These are phyloP conservation scores for Stylonectria norvegica DNA, from an alignment of 2,329 filamentous ascomycete genomes.

Conservation along the genomic window DNA sequence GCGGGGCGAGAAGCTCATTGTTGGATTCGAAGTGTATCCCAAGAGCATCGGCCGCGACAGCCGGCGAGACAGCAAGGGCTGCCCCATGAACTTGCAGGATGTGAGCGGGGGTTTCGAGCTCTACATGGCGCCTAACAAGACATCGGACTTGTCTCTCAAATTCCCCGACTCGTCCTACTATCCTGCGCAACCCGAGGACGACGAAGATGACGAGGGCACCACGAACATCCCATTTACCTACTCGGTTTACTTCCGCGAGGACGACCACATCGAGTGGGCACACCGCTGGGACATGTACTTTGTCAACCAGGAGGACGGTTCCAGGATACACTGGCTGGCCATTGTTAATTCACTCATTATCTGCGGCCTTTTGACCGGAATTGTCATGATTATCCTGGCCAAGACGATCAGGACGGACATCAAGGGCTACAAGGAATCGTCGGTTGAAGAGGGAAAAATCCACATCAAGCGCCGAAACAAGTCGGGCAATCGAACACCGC, in stretches of 20 bases:
- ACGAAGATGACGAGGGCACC: conserved; percentile 61
- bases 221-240: conserved; percentile 81
- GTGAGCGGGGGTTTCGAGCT: conserved; percentile 62
- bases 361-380: conserved; percentile 71
- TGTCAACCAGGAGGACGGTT: conserved; percentile 78
- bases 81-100: conserved; percentile 63
- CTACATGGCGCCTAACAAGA: conserved; percentile 58
- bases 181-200: conserved; percentile 41
- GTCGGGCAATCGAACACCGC: conserved; percentile 26
- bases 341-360: conserved; percentile 86
- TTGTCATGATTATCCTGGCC: conserved; percentile 76
- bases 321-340: conserved; percentile 81
- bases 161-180: conserved; percentile 59
- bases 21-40: conserved; percentile 86
- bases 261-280: conserved; percentile 74
- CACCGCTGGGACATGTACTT: conserved; percentile 89
- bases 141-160: conserved; percentile 37
- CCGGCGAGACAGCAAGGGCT: conserved; percentile 60
- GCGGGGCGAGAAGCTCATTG: conserved; percentile 72
- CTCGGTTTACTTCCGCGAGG: conserved; percentile 85
- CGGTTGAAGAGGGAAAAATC: conserved; percentile 63
- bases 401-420: conserved; percentile 77
- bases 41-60: conserved; percentile 69
- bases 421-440: conserved; percentile 66
- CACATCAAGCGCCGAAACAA: conserved; percentile 48